Conservation (phyloP, 2,329 filamentous ascomycete genomes). For the Claviceps monticola region DNA sequence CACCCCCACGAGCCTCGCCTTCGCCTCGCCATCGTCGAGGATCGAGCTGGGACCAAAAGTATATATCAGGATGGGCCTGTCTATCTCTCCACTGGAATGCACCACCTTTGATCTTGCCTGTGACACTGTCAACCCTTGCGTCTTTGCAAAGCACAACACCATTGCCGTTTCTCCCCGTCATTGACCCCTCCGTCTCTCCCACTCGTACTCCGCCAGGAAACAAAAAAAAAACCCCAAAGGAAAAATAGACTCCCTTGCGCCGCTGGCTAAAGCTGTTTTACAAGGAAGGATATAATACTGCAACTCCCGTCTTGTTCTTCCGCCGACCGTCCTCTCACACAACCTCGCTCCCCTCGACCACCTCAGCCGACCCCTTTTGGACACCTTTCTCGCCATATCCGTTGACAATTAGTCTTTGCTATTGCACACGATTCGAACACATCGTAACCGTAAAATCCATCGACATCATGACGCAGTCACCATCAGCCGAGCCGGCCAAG, state of each 20-base stretch:
- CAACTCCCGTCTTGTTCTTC: not conserved
- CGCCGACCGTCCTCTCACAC: not conserved
- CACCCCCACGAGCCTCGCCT: not conserved
- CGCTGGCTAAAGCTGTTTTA: not conserved
- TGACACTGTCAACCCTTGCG: not conserved
- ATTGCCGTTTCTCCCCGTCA: not conserved
- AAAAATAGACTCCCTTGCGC: not conserved
- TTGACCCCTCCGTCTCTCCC: not conserved
- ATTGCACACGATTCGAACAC: not conserved
- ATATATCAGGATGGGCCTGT: conserved; percentile 6
- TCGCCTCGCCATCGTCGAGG: not conserved
- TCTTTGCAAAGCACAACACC: not conserved
- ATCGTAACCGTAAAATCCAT: not conserved
- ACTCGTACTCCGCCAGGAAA: too few species aligned
- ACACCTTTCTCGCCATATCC: conserved; percentile 3
- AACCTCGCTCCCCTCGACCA: not conserved
- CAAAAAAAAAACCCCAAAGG: too few species aligned
- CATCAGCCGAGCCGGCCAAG: conserved; percentile 29
- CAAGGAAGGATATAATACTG: not conserved
- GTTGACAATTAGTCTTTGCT: not conserved
- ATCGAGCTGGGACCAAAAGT: conserved; percentile 1
- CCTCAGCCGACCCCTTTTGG: not conserved
- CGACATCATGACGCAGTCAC: conserved; percentile 25
- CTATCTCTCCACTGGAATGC: not conserved
- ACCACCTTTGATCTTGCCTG: not conserved